Base-by-base conservation (phyloP, 164 flowering plant species). In the Sedum album region DNA sequence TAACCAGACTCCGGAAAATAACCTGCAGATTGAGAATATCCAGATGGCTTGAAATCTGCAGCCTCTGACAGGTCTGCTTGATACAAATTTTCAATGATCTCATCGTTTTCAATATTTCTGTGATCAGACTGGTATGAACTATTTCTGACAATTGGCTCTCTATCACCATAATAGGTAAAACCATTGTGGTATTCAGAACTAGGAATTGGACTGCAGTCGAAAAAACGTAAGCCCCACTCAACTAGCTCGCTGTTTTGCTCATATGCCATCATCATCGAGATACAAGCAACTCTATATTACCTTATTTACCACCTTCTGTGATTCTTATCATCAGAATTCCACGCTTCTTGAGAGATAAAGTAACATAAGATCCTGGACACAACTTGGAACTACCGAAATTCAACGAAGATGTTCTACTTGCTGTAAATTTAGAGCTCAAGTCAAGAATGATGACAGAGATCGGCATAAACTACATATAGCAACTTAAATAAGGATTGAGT, bases 181-280 rank as follows among this genome's bases (percentile, higher is more conserved):
- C 64, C 72, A 62, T 51, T 42, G 28, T 63, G 60, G n/a, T 17
- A 41, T 14, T 57, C 62, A 1, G 62, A 28, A 57, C 33, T 28
- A 28, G 33, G 33, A 57, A 57, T 33, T 57, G 62, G 62, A 57
- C 15, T 57, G 18, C 46, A 71, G 13, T 77, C 81, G 65, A 82
- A 68, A 35, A 82, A 30, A 51, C 64, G 70, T 35, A 68, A 75
- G 60, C 83, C 76, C 85, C 85, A 82, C 28, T 76, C 76, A 25
- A 73, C 33, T 30, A 79, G 66, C 62, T 70, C 79, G 14, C 75
- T 65, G 49, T 77, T 80, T 65, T 57, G 73, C 68, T 75, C 82
- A 39, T 74, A n/a, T 18, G 69, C 53, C 68, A 49, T 73, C 78
- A 76, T 73, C 30, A 11, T 25, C 18, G 21, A 46, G 25, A 49